Conservation (phyloP, 495 filamentous ascomycete species). For the Xylaria venustula region DNA sequence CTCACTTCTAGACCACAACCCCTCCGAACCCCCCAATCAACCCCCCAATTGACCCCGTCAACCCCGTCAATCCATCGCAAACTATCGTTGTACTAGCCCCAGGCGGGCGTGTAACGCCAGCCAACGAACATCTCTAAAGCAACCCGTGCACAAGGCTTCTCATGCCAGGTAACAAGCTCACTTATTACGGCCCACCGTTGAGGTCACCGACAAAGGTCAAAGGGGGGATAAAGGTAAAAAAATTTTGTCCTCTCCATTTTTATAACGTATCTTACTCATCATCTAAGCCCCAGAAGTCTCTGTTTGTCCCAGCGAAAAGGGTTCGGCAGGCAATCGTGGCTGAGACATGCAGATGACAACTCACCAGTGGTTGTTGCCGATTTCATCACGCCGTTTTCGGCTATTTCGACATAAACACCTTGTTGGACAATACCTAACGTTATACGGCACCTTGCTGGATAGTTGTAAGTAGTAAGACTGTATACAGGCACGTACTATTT, state of each 20-base stretch:
- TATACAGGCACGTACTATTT: too few relatives aligned
- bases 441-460: too few relatives aligned
- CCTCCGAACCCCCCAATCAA: not conserved
- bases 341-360: not conserved
- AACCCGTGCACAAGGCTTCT: conserved; percentile 8
- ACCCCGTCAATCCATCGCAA: not conserved
- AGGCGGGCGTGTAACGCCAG: not conserved
- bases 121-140: conserved; percentile 6
- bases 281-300: not conserved
- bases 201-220: not conserved
- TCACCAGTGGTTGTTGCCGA: conserved; percentile 4
- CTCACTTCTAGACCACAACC: not conserved
- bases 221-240: not conserved
- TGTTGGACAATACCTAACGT: not conserved
- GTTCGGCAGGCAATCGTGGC: not conserved
- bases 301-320: not conserved
- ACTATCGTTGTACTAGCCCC: conserved; percentile 2
- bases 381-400: conserved; percentile 10
- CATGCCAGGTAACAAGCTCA: not conserved
- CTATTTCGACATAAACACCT: conserved; percentile 2
- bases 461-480: not conserved
- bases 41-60: too few relatives aligned
- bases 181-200: not conserved
- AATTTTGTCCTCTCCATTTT: not conserved
- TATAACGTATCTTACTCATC: conserved; percentile 8